Evolutionary conservation across 225 moss, liverwort and hornwort genomes (phyloP).

Genomic region (Bryoerythrophyllum caledonicum): DNA sequence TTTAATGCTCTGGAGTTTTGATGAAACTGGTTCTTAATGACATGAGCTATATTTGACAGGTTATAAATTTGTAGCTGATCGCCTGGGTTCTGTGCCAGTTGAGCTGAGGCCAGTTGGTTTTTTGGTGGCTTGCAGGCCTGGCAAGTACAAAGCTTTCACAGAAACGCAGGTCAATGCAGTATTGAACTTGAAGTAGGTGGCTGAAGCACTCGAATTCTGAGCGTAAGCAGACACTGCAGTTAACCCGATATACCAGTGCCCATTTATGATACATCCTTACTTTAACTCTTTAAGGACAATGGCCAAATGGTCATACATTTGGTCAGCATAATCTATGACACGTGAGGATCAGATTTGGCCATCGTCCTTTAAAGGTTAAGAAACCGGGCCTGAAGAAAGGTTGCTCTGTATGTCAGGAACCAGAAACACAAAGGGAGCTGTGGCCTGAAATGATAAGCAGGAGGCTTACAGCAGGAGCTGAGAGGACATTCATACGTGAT

Average conservation of each 20-base stretch:
- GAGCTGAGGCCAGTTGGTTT: background rate
- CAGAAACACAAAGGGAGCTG: conserved; percentile 5
- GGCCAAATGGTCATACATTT: too few relatives aligned
- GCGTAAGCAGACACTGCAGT: background rate
- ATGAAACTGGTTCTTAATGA: background rate
- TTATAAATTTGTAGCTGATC: background rate
- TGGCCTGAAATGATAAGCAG: background rate
- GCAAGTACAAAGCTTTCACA: conserved; percentile 61
- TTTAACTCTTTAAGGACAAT: too few relatives aligned
- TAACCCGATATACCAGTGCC: background rate
- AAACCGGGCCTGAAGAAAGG: too few relatives aligned
- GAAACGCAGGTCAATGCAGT: conserved; percentile 58
- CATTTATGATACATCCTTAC: conserved; percentile 2
- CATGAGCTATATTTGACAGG: background rate
- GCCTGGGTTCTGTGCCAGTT: background rate
- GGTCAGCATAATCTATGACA: too few relatives aligned
- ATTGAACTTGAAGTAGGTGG: conserved; percentile 40
- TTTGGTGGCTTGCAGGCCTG: conserved; percentile 44
- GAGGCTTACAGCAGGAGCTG: conserved; percentile 18
- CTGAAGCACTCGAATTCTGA: conserved; percentile 10
- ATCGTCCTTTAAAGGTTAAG: too few relatives aligned
- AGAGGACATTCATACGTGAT: background rate
- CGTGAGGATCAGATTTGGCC: too few relatives aligned
- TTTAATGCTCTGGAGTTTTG: background rate
- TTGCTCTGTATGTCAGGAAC: conserved; percentile 2